Evolutionary conservation across 495 filamentous ascomycete genomes (phyloP).

Genomic region (Trichoderma reesei): DNA sequence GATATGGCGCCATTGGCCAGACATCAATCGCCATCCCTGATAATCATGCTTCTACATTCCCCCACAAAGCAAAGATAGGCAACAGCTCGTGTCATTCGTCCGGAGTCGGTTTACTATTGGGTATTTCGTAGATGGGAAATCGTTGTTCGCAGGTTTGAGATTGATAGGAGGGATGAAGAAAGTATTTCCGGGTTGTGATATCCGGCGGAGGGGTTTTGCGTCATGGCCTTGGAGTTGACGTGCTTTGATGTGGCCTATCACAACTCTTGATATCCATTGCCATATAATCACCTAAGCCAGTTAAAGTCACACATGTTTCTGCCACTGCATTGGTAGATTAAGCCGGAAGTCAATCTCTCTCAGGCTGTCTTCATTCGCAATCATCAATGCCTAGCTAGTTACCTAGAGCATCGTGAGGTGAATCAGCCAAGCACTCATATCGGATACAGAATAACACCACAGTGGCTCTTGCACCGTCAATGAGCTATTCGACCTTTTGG

Average conservation of each 20-base stretch:
- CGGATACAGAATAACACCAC: neutral
- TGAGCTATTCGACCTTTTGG: neutral
- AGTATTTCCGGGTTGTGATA: neutral
- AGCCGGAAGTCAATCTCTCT: neutral
- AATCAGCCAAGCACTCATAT: neutral
- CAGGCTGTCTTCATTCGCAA: neutral
- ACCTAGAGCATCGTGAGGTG: neutral
- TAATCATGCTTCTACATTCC: neutral
- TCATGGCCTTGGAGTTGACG: conserved; percentile 2
- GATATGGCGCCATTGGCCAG: neutral
- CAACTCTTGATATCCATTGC: neutral
- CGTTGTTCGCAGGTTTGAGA: neutral
- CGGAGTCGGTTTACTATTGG: neutral
- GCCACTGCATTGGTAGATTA: neutral
- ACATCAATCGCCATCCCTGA: neutral
- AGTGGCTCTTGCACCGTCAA: neutral
- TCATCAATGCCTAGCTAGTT: neutral
- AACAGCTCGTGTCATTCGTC: neutral
- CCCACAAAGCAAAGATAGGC: neutral
- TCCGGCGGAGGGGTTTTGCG: neutral
- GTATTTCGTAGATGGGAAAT: neutral
- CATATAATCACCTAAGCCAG: neutral
- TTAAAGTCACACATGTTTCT: neutral
- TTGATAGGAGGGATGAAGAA: neutral
- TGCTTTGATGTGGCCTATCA: neutral